A percentile compares a stretch with the other conserved stretches of the same genome.
Conservation (phyloP, 345 rosid genomes). For the Ceriops tagal region DNA sequence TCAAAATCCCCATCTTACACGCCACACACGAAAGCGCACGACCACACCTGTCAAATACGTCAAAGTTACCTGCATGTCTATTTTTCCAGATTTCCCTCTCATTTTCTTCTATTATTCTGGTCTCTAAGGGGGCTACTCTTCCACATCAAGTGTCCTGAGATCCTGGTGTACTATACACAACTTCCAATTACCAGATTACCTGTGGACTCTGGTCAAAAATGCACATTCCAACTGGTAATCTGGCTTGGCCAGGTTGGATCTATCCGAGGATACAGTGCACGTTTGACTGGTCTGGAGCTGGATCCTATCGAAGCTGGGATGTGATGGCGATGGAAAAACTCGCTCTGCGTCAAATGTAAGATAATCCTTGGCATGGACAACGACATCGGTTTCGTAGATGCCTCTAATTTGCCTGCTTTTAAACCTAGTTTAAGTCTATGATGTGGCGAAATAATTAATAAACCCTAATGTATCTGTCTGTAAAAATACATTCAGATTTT, state of each 20-base stretch:
- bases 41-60: no score
- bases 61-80: background rate
- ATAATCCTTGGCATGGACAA: constrained; percentile 61
- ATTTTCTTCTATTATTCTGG: constrained; percentile 31
- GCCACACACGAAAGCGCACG: no score
- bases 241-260: constrained; percentile 89
- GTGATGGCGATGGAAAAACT: constrained; percentile 63
- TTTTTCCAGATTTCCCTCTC: constrained; percentile 17
- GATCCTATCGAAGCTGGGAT: constrained; percentile 68
- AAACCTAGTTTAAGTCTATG: constrained; percentile 55
- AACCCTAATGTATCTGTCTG: no score
- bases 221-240: constrained; percentile 41
- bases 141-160: constrained; percentile 63
- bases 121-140: constrained; percentile 32
- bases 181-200: constrained; percentile 64
- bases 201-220: constrained; percentile 59
- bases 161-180: constrained; percentile 69
- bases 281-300: constrained; percentile 54
- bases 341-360: constrained; percentile 87
- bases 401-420: constrained; percentile 80
- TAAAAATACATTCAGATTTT: background rate
- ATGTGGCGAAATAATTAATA: constrained; percentile 11
- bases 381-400: constrained; percentile 81
- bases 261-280: constrained; percentile 91
- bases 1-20: no score